phyloP scores from a whole-genome alignment of 2,329 filamentous ascomycete genomes.

The Exophiala viscosa region DNA sequence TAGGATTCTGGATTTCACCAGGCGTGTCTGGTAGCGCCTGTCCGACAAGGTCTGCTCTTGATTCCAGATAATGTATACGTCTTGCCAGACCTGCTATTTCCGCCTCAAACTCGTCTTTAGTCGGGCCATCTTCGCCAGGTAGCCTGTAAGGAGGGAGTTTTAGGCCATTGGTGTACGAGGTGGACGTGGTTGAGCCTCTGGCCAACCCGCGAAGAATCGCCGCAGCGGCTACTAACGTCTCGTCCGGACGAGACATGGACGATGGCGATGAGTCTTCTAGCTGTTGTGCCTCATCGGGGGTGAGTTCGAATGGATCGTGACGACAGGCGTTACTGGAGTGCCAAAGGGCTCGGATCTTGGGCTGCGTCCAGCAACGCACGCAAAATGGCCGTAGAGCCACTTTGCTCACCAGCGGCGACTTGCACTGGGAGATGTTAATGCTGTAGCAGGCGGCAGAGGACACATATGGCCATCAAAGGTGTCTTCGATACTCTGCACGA shows the following conservation, averaged over 20 bases:
- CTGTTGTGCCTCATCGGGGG: constrained; percentile 21
- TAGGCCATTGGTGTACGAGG: constrained; percentile 47
- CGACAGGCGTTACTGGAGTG: constrained; percentile 11
- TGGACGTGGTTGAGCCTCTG: constrained; percentile 36
- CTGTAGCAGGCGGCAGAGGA: background rate
- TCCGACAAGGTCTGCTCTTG: constrained; percentile 62
- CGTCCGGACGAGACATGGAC: constrained; percentile 45
- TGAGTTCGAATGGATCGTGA: constrained; percentile 7
- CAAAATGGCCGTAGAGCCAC: constrained; percentile 27
- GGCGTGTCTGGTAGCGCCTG: constrained; percentile 73
- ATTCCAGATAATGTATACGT: constrained; percentile 78
- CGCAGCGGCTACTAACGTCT: constrained; percentile 46
- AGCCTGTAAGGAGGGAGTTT: constrained; percentile 60
- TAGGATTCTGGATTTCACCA: constrained; percentile 60
- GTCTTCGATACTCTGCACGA: background rate
- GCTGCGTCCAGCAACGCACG: constrained; percentile 25
- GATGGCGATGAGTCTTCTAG: constrained; percentile 16
- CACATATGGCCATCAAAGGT: background rate
- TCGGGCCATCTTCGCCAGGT: constrained; percentile 69
- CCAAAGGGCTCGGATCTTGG: constrained; percentile 17
- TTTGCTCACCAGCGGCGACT: constrained; percentile 5
- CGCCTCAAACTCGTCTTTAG: constrained; percentile 74
- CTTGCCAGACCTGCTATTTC: constrained; percentile 76
- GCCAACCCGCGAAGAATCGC: constrained; percentile 46
- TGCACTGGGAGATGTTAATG: background rate